phyloP scores from a whole-genome alignment of 176 grass and related monocot species.

The Ampelocalamus luodianensis region DNA sequence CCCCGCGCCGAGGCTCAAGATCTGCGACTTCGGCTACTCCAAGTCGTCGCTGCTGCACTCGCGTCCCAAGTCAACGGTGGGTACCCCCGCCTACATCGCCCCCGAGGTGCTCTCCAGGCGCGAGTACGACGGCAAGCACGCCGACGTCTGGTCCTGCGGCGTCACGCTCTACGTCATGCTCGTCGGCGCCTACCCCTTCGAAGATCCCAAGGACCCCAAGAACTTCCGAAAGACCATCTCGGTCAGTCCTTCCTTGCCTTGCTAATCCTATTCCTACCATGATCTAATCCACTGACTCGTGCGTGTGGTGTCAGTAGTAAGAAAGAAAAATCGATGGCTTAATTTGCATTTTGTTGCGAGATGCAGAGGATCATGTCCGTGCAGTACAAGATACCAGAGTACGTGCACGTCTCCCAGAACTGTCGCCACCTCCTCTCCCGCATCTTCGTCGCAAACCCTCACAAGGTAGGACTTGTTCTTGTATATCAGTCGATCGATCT shows the following conservation, averaged over 20 bases:
- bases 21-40: slow-evolving; percentile 90
- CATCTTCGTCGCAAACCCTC: slow-evolving; percentile 71
- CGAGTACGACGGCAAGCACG: slow-evolving; percentile 82
- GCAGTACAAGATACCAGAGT: slow-evolving; percentile 82
- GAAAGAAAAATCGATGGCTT: too few relatives aligned
- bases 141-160: slow-evolving; percentile 95
- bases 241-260: background rate
- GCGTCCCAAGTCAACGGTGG: slow-evolving; percentile 69
- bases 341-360: too few relatives aligned
- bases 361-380: slow-evolving; percentile 64
- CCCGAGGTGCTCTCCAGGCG: slow-evolving; percentile 67
- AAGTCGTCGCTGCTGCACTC: slow-evolving; percentile 77
- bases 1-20: slow-evolving; percentile 83
- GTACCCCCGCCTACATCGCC: slow-evolving; percentile 83
- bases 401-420: slow-evolving; percentile 77
- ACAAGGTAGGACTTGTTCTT: slow-evolving; percentile 23
- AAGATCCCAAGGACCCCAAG: slow-evolving; percentile 79
- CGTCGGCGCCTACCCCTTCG: slow-evolving; percentile 85
- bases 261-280: background rate
- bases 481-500: background rate
- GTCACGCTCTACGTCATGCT: slow-evolving; percentile 94
- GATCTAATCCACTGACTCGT: too few relatives aligned
- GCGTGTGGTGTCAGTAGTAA: too few relatives aligned
- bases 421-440: slow-evolving; percentile 84
- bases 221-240: slow-evolving; percentile 81